Evolutionary conservation across 495 filamentous ascomycete species (phyloP), one percentile per base, ranked within the genome.

Genomic region (Penicillium chermesinum): DNA sequence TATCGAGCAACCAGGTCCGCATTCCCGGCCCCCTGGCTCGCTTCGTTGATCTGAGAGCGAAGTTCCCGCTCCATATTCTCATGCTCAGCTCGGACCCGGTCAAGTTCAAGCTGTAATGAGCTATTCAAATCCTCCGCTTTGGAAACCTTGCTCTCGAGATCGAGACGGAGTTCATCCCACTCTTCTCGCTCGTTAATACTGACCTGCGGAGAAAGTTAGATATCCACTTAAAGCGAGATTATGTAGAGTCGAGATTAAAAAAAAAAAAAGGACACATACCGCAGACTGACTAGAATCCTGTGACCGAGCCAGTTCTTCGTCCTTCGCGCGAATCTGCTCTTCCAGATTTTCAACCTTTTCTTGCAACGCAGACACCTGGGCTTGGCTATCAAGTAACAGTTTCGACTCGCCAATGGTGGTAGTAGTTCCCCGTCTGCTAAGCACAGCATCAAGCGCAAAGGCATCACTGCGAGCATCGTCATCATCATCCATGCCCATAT

Each of bases 111-210:
- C 56, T 85, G 84, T 33, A 97, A 64, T 13, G 84, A 85, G 9
- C 78, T 79, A 53, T 90, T 93, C 20, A 95, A 67, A 39, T 78
- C 79, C 59, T 91, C 82, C 1, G 88, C 87, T 55, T 91, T 79
- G 7, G 75, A 69, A n/a, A 96, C 72, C 61, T 87, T 89, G 40
- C 67, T 75, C 65, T 97, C 91, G 35, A 98, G 74, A 35, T 81
- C 76, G n/a, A 65, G 64, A 42, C 84, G 85, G 12, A 91, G 53
- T 41, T 86, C 80, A 15, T 85, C 77, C 86, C 85, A 96, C 56
- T 88, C 83, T 51, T 83, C 60, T 54, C 70, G 72, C 73, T 86
- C 65, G 19, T 58, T 61, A 16, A 62, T 61, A 39, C 64, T 70
- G 44, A 67, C 65, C 70, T 71, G 22, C 45, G 57, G 9, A 37